Percentiles rank a stretch among this genome's conserved stretches.
phyloP scores from a whole-genome alignment of 129 eudicot genomes.

The Calendula officinalis region DNA sequence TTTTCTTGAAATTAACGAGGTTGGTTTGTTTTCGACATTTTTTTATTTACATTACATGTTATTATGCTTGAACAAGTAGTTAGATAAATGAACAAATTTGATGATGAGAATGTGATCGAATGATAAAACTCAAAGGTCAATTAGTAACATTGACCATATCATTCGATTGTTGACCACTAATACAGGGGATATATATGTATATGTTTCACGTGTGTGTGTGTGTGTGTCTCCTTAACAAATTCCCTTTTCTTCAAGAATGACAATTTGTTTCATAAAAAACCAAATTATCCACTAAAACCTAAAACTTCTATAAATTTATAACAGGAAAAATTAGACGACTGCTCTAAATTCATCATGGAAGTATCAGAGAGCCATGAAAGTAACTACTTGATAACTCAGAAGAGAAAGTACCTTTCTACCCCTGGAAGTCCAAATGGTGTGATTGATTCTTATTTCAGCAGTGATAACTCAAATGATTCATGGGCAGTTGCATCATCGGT shows the following conservation, averaged over 20 bases:
- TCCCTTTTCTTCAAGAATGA: too few species aligned
- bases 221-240: too few species aligned
- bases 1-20: conserved; percentile 54
- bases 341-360: conserved; percentile 55
- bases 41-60: neutral
- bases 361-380: conserved; percentile 26
- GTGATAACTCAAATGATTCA: conserved; percentile 61
- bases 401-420: conserved; percentile 48
- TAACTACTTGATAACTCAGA: conserved; percentile 27
- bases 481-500: conserved; percentile 53
- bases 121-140: neutral
- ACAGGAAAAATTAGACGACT: conserved; percentile 65
- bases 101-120: neutral
- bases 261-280: too few species aligned
- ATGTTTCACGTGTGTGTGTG: too few species aligned
- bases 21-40: conserved; percentile 30
- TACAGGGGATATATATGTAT: too few species aligned
- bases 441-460: conserved; percentile 63
- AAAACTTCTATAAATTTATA: conserved; percentile 23
- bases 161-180: conserved; percentile 2
- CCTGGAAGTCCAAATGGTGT: too few species aligned
- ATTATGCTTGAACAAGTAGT: conserved; percentile 16
- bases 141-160: neutral
- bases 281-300: conserved; percentile 2
- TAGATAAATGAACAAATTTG: conserved; percentile 9